These are phyloP conservation scores for Colletotrichum sp. DNA, from an alignment of 2,329 filamentous ascomycete genomes.

Conservation along the genomic window DNA sequence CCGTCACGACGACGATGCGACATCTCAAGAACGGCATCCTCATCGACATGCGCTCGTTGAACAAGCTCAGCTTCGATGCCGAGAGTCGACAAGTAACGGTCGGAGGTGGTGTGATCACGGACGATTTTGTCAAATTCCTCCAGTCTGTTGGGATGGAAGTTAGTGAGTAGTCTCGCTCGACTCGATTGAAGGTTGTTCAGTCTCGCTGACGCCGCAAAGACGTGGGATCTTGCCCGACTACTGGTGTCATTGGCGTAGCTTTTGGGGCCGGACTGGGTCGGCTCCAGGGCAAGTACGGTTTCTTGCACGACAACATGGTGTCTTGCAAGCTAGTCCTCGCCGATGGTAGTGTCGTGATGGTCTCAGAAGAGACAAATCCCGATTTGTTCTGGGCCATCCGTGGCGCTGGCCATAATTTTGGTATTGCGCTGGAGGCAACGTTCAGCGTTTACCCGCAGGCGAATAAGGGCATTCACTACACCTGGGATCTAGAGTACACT, in stretches of 20 bases:
- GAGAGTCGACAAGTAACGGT: constrained; percentile 14
- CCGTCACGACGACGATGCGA: constrained; percentile 20
- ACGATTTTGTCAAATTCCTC: constrained; percentile 11
- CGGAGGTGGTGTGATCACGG: background rate
- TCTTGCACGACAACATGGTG: constrained; percentile 35
- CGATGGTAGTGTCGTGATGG: constrained; percentile 26
- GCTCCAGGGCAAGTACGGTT: constrained; percentile 25
- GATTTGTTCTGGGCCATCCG: constrained; percentile 55
- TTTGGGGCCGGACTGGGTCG: constrained; percentile 36
- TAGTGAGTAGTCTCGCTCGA: background rate
- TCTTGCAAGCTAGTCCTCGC: constrained; percentile 32
- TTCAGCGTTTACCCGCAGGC: constrained; percentile 43
- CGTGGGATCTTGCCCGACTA: constrained; percentile 15
- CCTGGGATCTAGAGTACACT: constrained; percentile 29
- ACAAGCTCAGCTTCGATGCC: constrained; percentile 19
- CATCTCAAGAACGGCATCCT: constrained; percentile 23
- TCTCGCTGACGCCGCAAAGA: background rate
- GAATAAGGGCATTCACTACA: constrained; percentile 24
- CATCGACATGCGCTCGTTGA: constrained; percentile 26
- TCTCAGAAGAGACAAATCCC: constrained; percentile 26
- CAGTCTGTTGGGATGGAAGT: constrained; percentile 12
- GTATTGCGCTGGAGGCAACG: constrained; percentile 49
- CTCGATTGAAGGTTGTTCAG: background rate
- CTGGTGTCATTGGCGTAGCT: constrained; percentile 31
- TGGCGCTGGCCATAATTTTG: constrained; percentile 56